Conservation (phyloP, 352 stramenopile species). For the Phytophthora cryptogea region DNA sequence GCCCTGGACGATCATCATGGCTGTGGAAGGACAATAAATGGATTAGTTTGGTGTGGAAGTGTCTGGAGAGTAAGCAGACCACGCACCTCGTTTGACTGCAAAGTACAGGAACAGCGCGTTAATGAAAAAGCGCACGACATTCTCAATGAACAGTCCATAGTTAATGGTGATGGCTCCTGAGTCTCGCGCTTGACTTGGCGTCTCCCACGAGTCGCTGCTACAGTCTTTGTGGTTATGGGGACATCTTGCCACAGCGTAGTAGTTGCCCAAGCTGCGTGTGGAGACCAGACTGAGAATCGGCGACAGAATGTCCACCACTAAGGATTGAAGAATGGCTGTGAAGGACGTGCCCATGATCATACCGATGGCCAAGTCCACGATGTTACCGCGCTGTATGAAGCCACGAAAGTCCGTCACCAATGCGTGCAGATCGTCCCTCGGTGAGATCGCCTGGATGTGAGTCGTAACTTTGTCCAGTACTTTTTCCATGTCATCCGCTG, state of each 20-base stretch:
- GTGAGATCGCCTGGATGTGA: conserved; percentile 9
- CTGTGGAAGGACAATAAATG: conserved; percentile 45
- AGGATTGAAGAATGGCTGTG: conserved; percentile 63
- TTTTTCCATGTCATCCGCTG: conserved; percentile 11
- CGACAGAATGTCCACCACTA: conserved; percentile 65
- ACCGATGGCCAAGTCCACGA: conserved; percentile 62
- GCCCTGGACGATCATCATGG: conserved; percentile 50
- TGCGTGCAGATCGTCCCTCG: conserved; percentile 8
- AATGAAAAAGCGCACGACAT: conserved; percentile 68
- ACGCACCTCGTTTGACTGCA: conserved; percentile 61
- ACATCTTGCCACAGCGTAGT: conserved; percentile 53
- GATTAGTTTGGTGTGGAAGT: conserved; percentile 25
- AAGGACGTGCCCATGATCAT: conserved; percentile 67
- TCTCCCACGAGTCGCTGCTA: conserved; percentile 50
- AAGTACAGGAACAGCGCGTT: conserved; percentile 69
- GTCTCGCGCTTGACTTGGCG: conserved; percentile 42
- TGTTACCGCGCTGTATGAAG: conserved; percentile 67
- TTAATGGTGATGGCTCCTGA: conserved; percentile 59
- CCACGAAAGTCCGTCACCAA: conserved; percentile 50
- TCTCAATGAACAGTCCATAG: conserved; percentile 63
- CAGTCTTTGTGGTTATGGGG: conserved; percentile 35
- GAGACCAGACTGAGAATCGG: conserved; percentile 67
- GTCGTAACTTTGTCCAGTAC: conserved; percentile 7
- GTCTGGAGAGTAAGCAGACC: neutral
- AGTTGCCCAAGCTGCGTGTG: conserved; percentile 57